Conservation (phyloP, 176 grass and related monocot species). For the Avena atlantica region DNA sequence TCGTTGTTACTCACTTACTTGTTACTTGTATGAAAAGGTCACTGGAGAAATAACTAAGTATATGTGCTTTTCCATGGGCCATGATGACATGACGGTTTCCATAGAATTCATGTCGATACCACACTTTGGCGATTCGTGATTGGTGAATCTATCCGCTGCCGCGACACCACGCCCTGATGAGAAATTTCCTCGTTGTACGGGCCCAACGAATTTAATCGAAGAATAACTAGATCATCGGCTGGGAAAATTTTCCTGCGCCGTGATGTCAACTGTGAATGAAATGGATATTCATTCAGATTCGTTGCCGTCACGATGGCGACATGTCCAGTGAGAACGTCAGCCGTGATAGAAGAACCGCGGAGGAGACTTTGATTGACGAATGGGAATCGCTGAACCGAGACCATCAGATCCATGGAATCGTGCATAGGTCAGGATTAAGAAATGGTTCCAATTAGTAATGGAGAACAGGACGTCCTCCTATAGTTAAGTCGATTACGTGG, state of each 20-base stretch:
- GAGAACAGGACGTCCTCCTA: neutral
- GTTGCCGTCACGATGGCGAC: neutral
- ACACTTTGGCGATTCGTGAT: neutral
- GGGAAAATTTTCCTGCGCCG: neutral
- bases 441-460: neutral
- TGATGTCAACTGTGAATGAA: neutral
- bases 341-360: neutral
- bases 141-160: neutral
- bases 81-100: neutral
- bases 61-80: neutral
- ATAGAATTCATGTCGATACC: neutral
- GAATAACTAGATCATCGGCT: neutral
- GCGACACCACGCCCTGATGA: neutral
- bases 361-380: constrained; percentile 26
- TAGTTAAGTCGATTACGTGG: neutral
- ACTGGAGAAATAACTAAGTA: neutral
- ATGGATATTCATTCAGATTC: constrained; percentile 24
- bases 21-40: constrained; percentile 29
- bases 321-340: neutral
- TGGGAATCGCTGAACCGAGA: neutral
- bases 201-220: neutral
- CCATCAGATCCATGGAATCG: neutral
- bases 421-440: neutral
- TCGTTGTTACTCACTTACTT: neutral
- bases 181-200: neutral